These are phyloP conservation scores for Pseudogymnoascus sp. DNA, from an alignment of 2,329 filamentous ascomycete genomes.

Conservation along the genomic window DNA sequence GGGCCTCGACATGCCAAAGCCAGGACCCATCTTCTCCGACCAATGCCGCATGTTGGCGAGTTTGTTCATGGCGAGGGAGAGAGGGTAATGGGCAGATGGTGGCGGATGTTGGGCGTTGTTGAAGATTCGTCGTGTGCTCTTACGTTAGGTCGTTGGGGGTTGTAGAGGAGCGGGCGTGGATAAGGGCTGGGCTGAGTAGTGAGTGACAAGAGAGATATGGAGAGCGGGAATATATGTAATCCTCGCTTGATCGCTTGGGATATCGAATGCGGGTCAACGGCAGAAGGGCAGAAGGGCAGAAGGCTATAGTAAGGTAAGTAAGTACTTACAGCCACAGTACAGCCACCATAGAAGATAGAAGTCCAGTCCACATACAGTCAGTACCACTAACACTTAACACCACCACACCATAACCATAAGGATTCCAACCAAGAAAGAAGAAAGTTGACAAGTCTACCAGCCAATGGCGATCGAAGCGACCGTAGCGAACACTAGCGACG, in stretches of 20 bases:
- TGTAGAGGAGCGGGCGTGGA: conserved; percentile 1
- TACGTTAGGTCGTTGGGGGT: neutral
- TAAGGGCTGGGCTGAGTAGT: conserved; percentile 19
- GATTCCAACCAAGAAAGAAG: neutral
- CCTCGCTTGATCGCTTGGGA: conserved; percentile 6
- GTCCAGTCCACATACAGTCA: too few relatives aligned
- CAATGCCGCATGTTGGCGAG: conserved; percentile 65
- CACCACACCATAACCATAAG: neutral
- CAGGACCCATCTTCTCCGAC: conserved; percentile 62
- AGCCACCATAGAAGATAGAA: neutral
- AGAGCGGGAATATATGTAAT: conserved; percentile 19
- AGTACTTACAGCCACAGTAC: neutral
- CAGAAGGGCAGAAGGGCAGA: neutral
- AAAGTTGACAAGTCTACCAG: neutral
- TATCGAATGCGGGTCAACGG: conserved; percentile 3
- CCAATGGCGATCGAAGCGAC: neutral
- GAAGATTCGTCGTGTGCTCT: conserved; percentile 15
- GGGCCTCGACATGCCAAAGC: conserved; percentile 55
- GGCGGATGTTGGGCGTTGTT: conserved; percentile 24
- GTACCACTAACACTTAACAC: neutral
- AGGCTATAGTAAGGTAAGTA: neutral
- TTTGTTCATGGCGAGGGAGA: conserved; percentile 55
- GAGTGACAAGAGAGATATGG: conserved; percentile 22
- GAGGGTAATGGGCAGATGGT: conserved; percentile 19
- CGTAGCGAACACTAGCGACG: neutral